These are phyloP conservation scores for Quercus mongolica DNA, from an alignment of 306 rosid species.

Conservation along the genomic window DNA sequence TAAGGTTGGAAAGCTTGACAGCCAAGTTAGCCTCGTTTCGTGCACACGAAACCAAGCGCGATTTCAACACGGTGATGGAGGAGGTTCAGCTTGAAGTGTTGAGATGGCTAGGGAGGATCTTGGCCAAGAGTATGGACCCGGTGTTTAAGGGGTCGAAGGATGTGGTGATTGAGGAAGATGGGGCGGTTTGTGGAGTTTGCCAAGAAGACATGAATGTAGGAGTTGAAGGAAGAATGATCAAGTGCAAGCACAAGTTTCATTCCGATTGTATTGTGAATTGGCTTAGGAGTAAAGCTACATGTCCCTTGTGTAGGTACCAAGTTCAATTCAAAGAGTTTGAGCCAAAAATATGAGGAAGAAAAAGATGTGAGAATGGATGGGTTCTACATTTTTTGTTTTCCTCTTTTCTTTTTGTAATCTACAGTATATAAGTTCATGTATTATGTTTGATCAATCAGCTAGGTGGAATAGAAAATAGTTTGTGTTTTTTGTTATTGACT, in stretches of 20 bases:
- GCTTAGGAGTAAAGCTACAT: not conserved
- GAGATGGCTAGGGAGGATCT: not conserved
- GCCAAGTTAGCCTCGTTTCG: not conserved
- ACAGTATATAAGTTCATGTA: not conserved
- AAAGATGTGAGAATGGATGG: not conserved
- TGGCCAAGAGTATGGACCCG: not conserved
- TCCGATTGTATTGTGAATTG: not conserved
- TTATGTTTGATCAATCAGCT: not conserved
- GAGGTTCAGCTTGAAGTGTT: conserved; percentile 7
- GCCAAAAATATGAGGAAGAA: not conserved
- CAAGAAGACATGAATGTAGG: not conserved
- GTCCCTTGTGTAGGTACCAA: conserved; percentile 7
- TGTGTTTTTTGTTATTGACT: not conserved
- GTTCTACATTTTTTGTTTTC: not conserved
- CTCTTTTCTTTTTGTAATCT: not conserved
- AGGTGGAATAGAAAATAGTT: not conserved
- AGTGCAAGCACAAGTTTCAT: conserved; percentile 5
- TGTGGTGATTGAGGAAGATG: not conserved
- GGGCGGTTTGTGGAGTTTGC: not conserved
- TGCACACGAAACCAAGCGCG: not conserved
- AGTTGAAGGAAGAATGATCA: not conserved
- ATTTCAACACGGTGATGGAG: not conserved
- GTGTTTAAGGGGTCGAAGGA: not conserved
- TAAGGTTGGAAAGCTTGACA: not conserved
- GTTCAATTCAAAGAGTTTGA: not conserved